A percentile compares a stretch with the other conserved stretches of the same genome.
These are phyloP conservation scores for Taiwanofungus camphoratus DNA, from an alignment of 1,284 basidiomycete genomes.

Conservation along the genomic window DNA sequence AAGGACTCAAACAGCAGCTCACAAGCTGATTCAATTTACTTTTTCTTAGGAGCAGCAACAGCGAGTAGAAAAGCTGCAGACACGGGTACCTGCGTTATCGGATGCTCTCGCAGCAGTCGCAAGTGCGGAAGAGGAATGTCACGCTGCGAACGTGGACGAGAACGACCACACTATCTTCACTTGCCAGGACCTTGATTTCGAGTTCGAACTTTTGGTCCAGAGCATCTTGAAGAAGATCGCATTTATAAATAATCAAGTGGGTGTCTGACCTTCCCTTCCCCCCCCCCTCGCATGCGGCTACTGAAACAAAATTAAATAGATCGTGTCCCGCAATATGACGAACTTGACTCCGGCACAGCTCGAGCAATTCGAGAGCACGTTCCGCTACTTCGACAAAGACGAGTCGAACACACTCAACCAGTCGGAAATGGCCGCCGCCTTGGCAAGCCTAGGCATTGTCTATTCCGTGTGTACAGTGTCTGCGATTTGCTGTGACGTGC, in stretches of 20 bases:
- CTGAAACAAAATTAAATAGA: conserved; percentile 27
- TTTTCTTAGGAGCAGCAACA: conserved; percentile 46
- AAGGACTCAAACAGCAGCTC: neutral
- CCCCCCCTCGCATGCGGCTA: neutral
- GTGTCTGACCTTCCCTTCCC: conserved; percentile 7
- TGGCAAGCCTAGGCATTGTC: conserved; percentile 92
- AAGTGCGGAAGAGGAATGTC: conserved; percentile 71
- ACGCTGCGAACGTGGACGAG: conserved; percentile 92
- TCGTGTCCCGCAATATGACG: conserved; percentile 87
- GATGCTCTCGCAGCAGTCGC: conserved; percentile 51
- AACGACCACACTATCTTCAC: conserved; percentile 96
- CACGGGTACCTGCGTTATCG: conserved; percentile 55
- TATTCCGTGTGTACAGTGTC: conserved; percentile 59
- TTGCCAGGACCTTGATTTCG: conserved; percentile 86
- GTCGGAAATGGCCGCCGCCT: conserved; percentile 86
- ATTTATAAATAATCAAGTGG: conserved; percentile 94
- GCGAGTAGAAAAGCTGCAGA: conserved; percentile 51
- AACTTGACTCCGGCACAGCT: conserved; percentile 93
- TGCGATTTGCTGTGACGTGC: neutral
- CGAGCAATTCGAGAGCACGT: conserved; percentile 96
- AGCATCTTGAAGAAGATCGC: conserved; percentile 86
- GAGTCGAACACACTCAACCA: conserved; percentile 83
- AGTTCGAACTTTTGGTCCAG: conserved; percentile 79
- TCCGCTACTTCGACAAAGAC: conserved; percentile 96
- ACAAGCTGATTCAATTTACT: conserved; percentile 17